A percentile compares a stretch with the other conserved stretches of the same genome.
These are phyloP conservation scores for Oryza meridionalis DNA, from an alignment of 176 grass and related monocot genomes.

Conservation along the genomic window DNA sequence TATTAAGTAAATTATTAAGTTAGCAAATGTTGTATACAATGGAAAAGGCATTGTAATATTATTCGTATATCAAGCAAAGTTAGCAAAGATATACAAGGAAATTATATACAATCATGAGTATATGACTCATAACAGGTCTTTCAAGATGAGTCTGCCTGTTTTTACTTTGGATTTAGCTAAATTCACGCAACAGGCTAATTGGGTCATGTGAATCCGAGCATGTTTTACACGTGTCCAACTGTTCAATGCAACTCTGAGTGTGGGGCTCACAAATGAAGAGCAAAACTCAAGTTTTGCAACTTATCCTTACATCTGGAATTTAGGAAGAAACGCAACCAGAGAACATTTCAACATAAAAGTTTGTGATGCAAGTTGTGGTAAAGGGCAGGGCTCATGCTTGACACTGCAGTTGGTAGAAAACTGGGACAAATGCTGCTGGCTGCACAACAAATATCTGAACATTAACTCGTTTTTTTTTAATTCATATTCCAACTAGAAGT, in stretches of 20 bases:
- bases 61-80: conserved; percentile 16
- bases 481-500: too few species aligned
- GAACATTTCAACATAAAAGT: too few species aligned
- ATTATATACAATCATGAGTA: not conserved
- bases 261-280: too few species aligned
- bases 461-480: too few species aligned
- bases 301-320: too few species aligned
- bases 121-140: not conserved
- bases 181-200: not conserved
- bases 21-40: conserved; percentile 15
- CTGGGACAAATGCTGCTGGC: too few species aligned
- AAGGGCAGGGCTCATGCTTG: too few species aligned
- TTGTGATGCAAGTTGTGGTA: too few species aligned
- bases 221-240: not conserved
- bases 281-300: too few species aligned
- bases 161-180: not conserved
- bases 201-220: not conserved
- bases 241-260: not conserved
- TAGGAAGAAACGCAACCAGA: too few species aligned
- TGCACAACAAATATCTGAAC: too few species aligned
- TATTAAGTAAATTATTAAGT: conserved; percentile 18
- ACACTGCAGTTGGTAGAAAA: too few species aligned
- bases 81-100: conserved; percentile 20
- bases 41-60: conserved; percentile 6
- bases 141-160: not conserved